Evolutionary conservation across 2,329 filamentous ascomycete genomes (phyloP), one percentile per base, ranked within the genome.

Genomic region (Fusarium irregulare): DNA sequence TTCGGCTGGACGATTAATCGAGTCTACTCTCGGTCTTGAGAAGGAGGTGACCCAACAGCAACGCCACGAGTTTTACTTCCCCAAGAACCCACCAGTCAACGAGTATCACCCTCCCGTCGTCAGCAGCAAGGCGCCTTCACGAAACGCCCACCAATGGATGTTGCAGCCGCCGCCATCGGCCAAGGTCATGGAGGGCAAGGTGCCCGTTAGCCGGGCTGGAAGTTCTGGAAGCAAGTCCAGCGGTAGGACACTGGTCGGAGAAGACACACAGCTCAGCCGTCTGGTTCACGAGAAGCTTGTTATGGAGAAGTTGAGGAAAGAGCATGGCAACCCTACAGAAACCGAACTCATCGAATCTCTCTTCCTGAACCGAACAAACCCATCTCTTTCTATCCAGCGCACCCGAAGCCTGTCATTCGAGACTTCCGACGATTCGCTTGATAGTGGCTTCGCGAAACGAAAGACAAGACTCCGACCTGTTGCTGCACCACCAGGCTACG

Each of bases 131-230:
- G 92, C 90, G 16, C 86, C 85, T 40, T 89, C 88, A 77, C 89
- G 84, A 76, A 89, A 89, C 57, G 93, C 92, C 64, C 91, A 92
- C 57, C 87, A 86, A 76, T 98, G 94, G 94, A 97, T 98, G 94
- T 83, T 97, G 54, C 93, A 97, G 76, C 94, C 94, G 4, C 93
- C 94, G 2, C 94, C 94, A n/a, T 88, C 91, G 34, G 93, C 94
- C 60, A 94, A 91, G 78, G 86, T 97, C 64, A 98, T 98, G 94
- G 92, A 92, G 70, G 94, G 94, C 71, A 96, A 94, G 78, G 88
- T 92, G 37, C 88, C 89, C 30, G 89, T 91, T 21, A 88, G 86
- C 73, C 83, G 90, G 56, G 91, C 88, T 69, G 83, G 83, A 37
- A 92, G 89, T 75, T 83, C 85, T 37, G 83, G 81, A 42, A 88